Conservation (phyloP, 108 stramenopile species). For the Pseudonitzschia pungens region DNA sequence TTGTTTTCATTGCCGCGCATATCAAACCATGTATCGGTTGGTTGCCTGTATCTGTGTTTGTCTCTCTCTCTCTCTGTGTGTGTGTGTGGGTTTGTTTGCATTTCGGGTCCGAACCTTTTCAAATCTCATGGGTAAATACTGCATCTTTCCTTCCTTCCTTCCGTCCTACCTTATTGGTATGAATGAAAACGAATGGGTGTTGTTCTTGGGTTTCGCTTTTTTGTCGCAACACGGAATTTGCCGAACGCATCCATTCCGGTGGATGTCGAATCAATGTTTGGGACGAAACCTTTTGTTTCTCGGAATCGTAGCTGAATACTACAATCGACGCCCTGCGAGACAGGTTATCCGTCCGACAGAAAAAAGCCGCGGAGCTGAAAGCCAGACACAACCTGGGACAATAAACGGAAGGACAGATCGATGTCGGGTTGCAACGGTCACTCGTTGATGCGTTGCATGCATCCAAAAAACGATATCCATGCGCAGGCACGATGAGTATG, state of each 20-base stretch:
- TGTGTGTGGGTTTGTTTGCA: too few species aligned
- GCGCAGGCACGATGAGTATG: too few species aligned
- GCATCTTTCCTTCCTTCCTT: too few species aligned
- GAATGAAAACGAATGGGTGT: background rate
- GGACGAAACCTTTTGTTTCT: background rate
- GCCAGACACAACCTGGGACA: slow-evolving; percentile 42
- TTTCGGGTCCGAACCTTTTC: too few species aligned
- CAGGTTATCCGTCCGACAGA: slow-evolving; percentile 60
- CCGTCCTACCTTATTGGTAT: too few species aligned
- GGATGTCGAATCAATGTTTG: background rate
- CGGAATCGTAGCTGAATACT: slow-evolving; percentile 51
- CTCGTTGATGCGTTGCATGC: too few species aligned
- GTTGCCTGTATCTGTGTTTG: too few species aligned
- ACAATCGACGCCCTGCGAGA: slow-evolving; percentile 62
- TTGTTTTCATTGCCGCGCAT: slow-evolving; percentile 1
- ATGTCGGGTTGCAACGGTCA: too few species aligned
- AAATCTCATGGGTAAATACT: too few species aligned
- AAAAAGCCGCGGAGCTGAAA: slow-evolving; percentile 73
- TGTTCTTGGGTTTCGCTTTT: background rate
- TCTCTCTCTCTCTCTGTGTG: too few species aligned
- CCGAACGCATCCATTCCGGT: background rate
- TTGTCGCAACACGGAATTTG: background rate
- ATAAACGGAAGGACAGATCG: background rate
- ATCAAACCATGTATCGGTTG: too few species aligned
- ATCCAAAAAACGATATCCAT: too few species aligned